phyloP scores from a whole-genome alignment of 345 rosid genomes.

The Excoecaria agallocha region DNA sequence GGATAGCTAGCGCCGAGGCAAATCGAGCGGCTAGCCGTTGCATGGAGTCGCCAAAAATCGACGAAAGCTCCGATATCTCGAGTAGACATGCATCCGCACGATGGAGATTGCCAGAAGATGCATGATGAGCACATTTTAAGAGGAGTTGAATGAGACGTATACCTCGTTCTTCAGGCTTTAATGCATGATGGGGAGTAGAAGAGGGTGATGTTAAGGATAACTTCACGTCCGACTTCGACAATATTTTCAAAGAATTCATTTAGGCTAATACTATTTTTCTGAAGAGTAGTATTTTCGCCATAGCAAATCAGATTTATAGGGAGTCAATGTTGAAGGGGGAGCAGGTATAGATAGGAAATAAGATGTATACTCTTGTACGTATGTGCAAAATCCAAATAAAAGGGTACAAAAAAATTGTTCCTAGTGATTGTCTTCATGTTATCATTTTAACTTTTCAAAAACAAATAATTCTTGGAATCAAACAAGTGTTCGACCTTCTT shows the following conservation, averaged over 20 bases:
- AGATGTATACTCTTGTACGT: constrained; percentile 22
- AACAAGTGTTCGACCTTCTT: too few relatives aligned
- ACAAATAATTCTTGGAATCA: too few relatives aligned
- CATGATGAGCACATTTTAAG: constrained; percentile 42
- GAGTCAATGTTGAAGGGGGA: constrained; percentile 13
- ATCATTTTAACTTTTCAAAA: too few relatives aligned
- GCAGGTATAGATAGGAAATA: constrained; percentile 11
- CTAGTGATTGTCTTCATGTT: not conserved
- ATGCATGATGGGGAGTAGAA: not conserved
- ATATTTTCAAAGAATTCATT: constrained; percentile 23
- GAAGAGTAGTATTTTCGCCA: too few relatives aligned
- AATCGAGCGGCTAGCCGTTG: constrained; percentile 47
- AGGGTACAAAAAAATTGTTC: constrained; percentile 9
- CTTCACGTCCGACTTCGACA: constrained; percentile 39
- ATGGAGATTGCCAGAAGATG: constrained; percentile 49
- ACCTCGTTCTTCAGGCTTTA: constrained; percentile 39
- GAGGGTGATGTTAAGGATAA: constrained; percentile 42
- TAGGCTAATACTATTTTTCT: too few relatives aligned
- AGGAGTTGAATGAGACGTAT: constrained; percentile 50
- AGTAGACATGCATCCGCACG: constrained; percentile 40
- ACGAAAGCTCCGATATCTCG: constrained; percentile 42
- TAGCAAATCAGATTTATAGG: not conserved
- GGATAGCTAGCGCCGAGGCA: constrained; percentile 45
- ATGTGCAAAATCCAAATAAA: constrained; percentile 15
- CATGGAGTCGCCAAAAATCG: constrained; percentile 46